phyloP scores from a whole-genome alignment of 2,329 filamentous ascomycete species.

The Aspergillus candidus region DNA sequence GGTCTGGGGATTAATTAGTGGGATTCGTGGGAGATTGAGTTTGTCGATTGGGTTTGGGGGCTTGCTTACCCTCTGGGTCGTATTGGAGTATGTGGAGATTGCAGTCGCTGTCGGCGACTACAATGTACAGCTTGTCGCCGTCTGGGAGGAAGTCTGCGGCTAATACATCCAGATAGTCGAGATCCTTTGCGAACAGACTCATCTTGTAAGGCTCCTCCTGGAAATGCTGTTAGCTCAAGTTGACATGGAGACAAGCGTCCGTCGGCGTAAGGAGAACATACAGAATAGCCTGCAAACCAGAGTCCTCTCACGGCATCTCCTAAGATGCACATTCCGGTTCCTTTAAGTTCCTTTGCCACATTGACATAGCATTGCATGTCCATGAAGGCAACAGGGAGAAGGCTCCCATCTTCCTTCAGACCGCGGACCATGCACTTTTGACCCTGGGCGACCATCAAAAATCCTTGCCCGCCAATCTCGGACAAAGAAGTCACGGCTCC shows the following conservation, averaged over 20 bases:
- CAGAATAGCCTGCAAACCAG: slow-evolving; percentile 91
- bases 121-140: slow-evolving; percentile 72
- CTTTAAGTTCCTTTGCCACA: slow-evolving; percentile 73
- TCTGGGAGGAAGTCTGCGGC: slow-evolving; percentile 84
- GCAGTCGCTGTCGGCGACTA: slow-evolving; percentile 76
- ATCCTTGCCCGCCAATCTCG: slow-evolving; percentile 77
- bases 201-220: slow-evolving; percentile 92
- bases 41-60: background rate
- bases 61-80: slow-evolving; percentile 73
- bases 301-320: slow-evolving; percentile 88
- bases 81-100: slow-evolving; percentile 88
- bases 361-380: slow-evolving; percentile 94
- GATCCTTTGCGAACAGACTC: slow-evolving; percentile 83
- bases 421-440: slow-evolving; percentile 97
- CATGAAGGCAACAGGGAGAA: slow-evolving; percentile 92
- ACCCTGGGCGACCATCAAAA: slow-evolving; percentile 84
- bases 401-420: slow-evolving; percentile 86
- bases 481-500: slow-evolving; percentile 85
- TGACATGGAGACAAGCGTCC: background rate
- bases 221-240: slow-evolving; percentile 5
- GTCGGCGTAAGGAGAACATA: slow-evolving; percentile 28
- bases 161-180: slow-evolving; percentile 69
- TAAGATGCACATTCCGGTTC: slow-evolving; percentile 79
- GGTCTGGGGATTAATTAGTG: slow-evolving; percentile 52
- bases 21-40: background rate